Evolutionary conservation across 2,329 filamentous ascomycete genomes (phyloP).

Genomic region (Raffaelea deltoideospora): DNA sequence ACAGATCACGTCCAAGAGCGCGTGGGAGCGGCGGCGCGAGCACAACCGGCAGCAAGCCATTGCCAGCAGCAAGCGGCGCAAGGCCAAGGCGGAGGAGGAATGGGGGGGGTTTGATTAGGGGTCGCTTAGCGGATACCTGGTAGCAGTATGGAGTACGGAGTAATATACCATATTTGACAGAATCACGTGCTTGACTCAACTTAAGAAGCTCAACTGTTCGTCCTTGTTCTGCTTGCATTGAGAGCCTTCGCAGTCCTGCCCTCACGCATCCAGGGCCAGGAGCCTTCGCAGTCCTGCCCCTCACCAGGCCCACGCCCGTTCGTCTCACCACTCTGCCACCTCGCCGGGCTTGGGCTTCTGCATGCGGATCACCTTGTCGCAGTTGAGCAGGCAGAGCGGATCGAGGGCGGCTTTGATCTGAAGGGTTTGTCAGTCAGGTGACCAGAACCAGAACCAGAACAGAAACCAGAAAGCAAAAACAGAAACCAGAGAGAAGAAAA

Average conservation of each 20-base stretch:
- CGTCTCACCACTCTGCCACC: conserved; percentile 28
- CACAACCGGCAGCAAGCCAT: conserved; percentile 51
- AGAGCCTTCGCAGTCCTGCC: no score
- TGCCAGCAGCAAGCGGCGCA: conserved; percentile 42
- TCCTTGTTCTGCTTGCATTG: no score
- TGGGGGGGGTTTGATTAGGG: conserved; percentile 12
- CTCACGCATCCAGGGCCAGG: no score
- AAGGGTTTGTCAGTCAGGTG: neutral
- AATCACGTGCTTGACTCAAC: no score
- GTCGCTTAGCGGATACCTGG: no score
- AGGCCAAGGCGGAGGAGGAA: conserved; percentile 17
- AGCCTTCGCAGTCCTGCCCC: no score
- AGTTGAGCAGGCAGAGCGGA: conserved; percentile 54
- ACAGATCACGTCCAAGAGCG: conserved; percentile 72
- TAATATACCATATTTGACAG: no score
- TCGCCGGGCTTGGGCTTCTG: conserved; percentile 36
- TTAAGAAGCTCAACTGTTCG: no score
- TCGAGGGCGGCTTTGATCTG: conserved; percentile 67
- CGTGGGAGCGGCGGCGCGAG: conserved; percentile 55
- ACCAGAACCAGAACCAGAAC: neutral
- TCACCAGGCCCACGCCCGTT: no score
- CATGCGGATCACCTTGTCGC: conserved; percentile 52
- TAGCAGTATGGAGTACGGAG: no score
- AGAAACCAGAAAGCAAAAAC: neutral
- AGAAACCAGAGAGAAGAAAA: neutral